Evolutionary conservation across 208 protist genomes (phyloP), one percentile per base, ranked within the genome.

Genomic region (Leishmania tropica): DNA sequence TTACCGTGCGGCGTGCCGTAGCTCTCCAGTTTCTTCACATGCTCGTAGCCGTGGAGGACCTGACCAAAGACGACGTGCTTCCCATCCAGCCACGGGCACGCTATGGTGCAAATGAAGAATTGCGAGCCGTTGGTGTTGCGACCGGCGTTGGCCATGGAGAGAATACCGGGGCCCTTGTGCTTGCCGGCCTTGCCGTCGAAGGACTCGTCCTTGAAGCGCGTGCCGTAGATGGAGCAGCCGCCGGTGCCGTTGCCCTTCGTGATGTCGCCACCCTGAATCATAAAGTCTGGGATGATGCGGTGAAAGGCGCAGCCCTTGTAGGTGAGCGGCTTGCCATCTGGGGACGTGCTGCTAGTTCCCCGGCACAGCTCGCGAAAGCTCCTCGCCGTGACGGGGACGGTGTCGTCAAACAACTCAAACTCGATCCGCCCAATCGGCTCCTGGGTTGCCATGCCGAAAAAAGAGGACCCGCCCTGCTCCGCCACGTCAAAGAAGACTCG

Each of bases 21-120:
- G 42, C 78, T 76, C 88, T 98, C 95, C 56, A 98, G 79, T 10
- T 77, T 83, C 80, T 90, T 95, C 11, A 99, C 90, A 64, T 92
- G 78, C 31, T 98, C 91, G 83, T 89, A 95, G 42, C 96, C 96
- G 58, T 91, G 88, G 21, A 92, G 74, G 56, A 99, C 98, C 78
- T 96, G 88, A 17, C 98, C 98, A 82, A 99, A 99, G 37, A 99
- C 98, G 31, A 99, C 97, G 88, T 99, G 98, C 83, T 98, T 98
- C 64, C 94, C 93, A 78, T 99, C 97, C 51, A 99, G 87, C 94
- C 93, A 97, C 58, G 93, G 87, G 79, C 91, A 96, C 17, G 89
- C 78, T 3, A 93, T 90, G 28, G 95, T 98, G 83, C 93, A 97
- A 53, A 98, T 92, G 84, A 98, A 98, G 86, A 98, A 98, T 92